Percentiles rank a stretch among this genome's conserved stretches.
Conservation (phyloP, 2,329 filamentous ascomycete genomes). For the Colletotrichum lini region DNA sequence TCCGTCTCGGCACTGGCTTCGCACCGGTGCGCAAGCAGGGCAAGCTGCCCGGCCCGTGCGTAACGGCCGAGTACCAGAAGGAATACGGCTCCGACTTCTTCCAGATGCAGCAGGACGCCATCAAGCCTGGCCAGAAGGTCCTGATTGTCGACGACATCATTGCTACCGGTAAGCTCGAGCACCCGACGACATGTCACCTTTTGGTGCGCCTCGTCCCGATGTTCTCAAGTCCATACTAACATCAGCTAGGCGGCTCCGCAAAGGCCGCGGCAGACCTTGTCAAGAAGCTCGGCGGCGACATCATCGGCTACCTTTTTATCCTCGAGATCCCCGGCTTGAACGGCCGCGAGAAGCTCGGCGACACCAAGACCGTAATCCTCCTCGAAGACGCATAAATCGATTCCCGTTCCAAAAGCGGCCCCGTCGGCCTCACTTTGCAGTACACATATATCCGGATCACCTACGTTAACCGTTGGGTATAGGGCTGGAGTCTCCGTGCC, state of each 20-base stretch:
- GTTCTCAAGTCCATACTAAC: slow-evolving; percentile 28
- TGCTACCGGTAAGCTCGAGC: slow-evolving; percentile 82
- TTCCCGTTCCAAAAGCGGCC: neutral
- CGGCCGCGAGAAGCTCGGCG: slow-evolving; percentile 89
- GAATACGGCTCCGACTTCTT: slow-evolving; percentile 97
- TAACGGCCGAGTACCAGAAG: slow-evolving; percentile 90
- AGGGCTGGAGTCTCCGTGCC: neutral
- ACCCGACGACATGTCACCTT: neutral
- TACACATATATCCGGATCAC: neutral
- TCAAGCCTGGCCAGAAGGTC: slow-evolving; percentile 89
- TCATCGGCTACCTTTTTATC: slow-evolving; percentile 94
- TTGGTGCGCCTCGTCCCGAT: slow-evolving; percentile 36
- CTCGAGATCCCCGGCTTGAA: slow-evolving; percentile 95
- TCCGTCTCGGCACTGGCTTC: slow-evolving; percentile 87
- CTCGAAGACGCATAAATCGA: slow-evolving; percentile 69
- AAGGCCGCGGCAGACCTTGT: slow-evolving; percentile 90
- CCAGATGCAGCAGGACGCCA: slow-evolving; percentile 91
- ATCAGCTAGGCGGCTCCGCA: slow-evolving; percentile 84
- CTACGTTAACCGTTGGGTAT: neutral
- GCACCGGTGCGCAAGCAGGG: slow-evolving; percentile 95
- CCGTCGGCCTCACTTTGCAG: neutral
- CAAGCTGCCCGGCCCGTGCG: slow-evolving; percentile 92
- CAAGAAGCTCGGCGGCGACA: slow-evolving; percentile 84
- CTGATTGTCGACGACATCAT: slow-evolving; percentile 98
- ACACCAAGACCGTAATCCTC: slow-evolving; percentile 83